phyloP scores from a whole-genome alignment of 2,329 filamentous ascomycete genomes.

The Penicillium thymicola region DNA sequence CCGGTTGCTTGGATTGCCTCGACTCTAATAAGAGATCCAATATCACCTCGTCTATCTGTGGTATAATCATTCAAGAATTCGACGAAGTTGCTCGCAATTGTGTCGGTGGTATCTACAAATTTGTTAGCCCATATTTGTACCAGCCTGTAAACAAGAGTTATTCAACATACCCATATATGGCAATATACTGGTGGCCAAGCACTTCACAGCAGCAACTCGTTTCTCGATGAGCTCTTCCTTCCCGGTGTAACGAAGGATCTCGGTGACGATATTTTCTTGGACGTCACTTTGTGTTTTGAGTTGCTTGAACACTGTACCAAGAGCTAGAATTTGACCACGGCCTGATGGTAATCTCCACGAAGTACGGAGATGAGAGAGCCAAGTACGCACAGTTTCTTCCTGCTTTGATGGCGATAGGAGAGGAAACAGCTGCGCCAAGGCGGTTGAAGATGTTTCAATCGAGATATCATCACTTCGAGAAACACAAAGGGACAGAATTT shows the following conservation, averaged over 20 bases:
- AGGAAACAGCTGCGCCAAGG: conserved; percentile 40
- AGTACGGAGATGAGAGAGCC: conserved; percentile 39
- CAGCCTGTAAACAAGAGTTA: not conserved
- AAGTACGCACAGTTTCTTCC: conserved; percentile 35
- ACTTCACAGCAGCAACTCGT: conserved; percentile 41
- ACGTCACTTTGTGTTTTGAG: conserved; percentile 25
- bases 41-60: conserved; percentile 80
- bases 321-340: conserved; percentile 43
- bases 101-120: conserved; percentile 28
- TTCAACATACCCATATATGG: conserved; percentile 35
- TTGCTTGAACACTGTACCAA: conserved; percentile 40
- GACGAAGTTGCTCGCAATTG: conserved; percentile 30
- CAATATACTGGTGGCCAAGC: conserved; percentile 37
- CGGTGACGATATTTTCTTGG: conserved; percentile 31
- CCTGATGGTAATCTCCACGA: conserved; percentile 39
- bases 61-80: conserved; percentile 77
- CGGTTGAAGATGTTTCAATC: conserved; percentile 41
- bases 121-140: conserved; percentile 13
- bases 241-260: conserved; percentile 34
- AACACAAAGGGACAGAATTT: conserved; percentile 40
- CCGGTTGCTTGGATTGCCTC: conserved; percentile 69
- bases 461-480: conserved; percentile 40
- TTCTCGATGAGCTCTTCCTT: conserved; percentile 42
- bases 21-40: conserved; percentile 80
- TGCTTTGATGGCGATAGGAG: conserved; percentile 34